A percentile compares a stretch with the other conserved stretches of the same genome.
Evolutionary conservation across 2,329 filamentous ascomycete species (phyloP).

Genomic region (Beauveria asiatica): DNA sequence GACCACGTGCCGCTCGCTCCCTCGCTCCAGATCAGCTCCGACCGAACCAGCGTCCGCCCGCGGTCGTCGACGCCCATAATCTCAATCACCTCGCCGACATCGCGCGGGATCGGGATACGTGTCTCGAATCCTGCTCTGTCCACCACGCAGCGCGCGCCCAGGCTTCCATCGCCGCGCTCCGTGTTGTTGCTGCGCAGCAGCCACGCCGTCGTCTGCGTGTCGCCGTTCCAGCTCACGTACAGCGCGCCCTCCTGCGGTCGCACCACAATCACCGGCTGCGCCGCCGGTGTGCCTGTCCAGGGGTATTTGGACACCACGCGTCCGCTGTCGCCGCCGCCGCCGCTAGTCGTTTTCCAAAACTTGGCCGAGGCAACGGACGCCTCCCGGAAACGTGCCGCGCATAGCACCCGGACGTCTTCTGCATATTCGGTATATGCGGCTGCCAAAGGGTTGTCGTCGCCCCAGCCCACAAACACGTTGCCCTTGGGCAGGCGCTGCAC

Average conservation of each 20-base stretch:
- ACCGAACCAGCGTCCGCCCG: conserved; percentile 18
- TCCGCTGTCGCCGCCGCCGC: conserved; percentile 22
- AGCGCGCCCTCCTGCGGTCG: conserved; percentile 14
- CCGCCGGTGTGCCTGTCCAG: conserved; percentile 37
- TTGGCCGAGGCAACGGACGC: not conserved
- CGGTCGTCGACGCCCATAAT: conserved; percentile 16
- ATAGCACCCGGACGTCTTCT: conserved; percentile 34
- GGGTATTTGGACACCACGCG: conserved; percentile 41
- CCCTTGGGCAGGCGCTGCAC: conserved; percentile 44
- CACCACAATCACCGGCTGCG: conserved; percentile 24
- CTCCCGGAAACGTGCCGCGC: conserved; percentile 32
- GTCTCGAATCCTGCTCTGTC: conserved; percentile 17
- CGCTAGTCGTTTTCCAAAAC: not conserved
- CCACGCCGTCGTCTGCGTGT: conserved; percentile 39
- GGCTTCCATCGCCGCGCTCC: conserved; percentile 10
- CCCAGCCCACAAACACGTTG: conserved; percentile 48
- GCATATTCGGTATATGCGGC: conserved; percentile 37
- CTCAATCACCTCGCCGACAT: conserved; percentile 15
- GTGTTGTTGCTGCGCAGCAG: conserved; percentile 22
- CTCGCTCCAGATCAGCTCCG: conserved; percentile 3
- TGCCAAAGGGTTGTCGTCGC: conserved; percentile 24
- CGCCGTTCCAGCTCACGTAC: conserved; percentile 49
- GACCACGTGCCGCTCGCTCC: not conserved
- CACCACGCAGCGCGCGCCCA: conserved; percentile 6
- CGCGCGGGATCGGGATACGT: conserved; percentile 13